Evolutionary conservation across 495 filamentous ascomycete genomes (phyloP), one percentile per base, ranked within the genome.

Genomic region (Cladorrhinum samala): DNA sequence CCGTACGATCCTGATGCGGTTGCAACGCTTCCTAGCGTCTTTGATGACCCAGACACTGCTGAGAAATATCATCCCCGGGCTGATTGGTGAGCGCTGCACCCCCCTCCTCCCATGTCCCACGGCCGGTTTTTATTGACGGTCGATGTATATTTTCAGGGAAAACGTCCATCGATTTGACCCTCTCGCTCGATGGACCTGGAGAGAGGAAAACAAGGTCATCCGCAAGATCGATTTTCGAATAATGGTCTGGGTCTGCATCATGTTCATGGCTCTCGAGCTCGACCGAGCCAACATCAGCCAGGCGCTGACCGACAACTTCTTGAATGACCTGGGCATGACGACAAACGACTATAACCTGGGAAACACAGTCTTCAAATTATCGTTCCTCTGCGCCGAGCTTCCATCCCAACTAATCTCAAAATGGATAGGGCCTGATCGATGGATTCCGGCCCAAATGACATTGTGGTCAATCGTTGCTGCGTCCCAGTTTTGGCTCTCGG

Each of bases 371-470:
- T 91, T 87, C 64, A 80, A 77, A 45, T 48, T 87, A 7, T 75
- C 68, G 9, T 91, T 91, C 64, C 70, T 91, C 5, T 76, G 75
- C 16, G 82, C 86, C 0, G 87, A 91, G 62, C 71, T 91, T 11
- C 87, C 87, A 2, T 89, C 86, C 0, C 88, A 91, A 61, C 68
- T 91, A 1, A 66, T 91, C 8, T 82, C 79, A 16, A 92, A 93
- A 60, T 84, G 79, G 69, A 53, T 93, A 24, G 90, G 90, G 0
- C 88, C 89, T 0, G 89, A 94, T 64, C 77, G 81, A 25, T 94
- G 89, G 87, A 91, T 95, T 48, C 88, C 89, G 0, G 69, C 84
- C 23, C 88, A 92, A 59, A 92, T 92, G 79, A 70, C 89, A 1
- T 73, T 77, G 3, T 94, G 89, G 86, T 87, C 83, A 60, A 55